These are phyloP conservation scores for Dioszegia hungarica DNA, from an alignment of 768 basidiomycete species.

Conservation along the genomic window DNA sequence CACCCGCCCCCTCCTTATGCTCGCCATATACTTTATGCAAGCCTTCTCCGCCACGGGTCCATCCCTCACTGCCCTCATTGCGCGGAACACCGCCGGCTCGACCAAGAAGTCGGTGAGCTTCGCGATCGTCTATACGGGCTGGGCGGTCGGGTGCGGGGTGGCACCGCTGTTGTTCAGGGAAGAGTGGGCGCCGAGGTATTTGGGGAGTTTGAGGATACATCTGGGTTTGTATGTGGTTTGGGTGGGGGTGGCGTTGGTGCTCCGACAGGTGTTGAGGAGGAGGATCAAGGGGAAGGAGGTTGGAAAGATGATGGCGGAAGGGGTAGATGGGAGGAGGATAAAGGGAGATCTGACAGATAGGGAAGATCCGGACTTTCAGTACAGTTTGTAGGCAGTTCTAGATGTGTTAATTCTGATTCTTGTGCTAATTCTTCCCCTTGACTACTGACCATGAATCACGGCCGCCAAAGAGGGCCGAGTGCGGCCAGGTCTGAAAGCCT, in stretches of 20 bases:
- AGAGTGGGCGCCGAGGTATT: slow-evolving; percentile 55
- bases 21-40: slow-evolving; percentile 52
- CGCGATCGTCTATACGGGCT: slow-evolving; percentile 50
- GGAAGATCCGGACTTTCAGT: background rate
- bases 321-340: background rate
- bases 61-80: slow-evolving; percentile 17
- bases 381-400: background rate
- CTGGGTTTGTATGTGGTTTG: slow-evolving; percentile 22
- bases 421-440: too few species aligned
- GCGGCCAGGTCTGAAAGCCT: too few species aligned
- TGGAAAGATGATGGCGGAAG: background rate
- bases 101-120: slow-evolving; percentile 55
- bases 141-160: slow-evolving; percentile 57
- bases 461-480: too few species aligned
- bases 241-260: background rate
- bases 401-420: background rate
- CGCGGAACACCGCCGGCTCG: slow-evolving; percentile 24
- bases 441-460: too few species aligned
- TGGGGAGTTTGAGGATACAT: slow-evolving; percentile 54
- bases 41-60: slow-evolving; percentile 5
- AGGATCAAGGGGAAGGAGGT: background rate
- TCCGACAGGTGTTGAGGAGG: background rate
- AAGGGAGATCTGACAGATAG: slow-evolving; percentile 2
- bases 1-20: slow-evolving; percentile 54
- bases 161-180: slow-evolving; percentile 55